Evolutionary conservation across 2,329 filamentous ascomycete species (phyloP).

Genomic region (Hyphodiscus sp.): DNA sequence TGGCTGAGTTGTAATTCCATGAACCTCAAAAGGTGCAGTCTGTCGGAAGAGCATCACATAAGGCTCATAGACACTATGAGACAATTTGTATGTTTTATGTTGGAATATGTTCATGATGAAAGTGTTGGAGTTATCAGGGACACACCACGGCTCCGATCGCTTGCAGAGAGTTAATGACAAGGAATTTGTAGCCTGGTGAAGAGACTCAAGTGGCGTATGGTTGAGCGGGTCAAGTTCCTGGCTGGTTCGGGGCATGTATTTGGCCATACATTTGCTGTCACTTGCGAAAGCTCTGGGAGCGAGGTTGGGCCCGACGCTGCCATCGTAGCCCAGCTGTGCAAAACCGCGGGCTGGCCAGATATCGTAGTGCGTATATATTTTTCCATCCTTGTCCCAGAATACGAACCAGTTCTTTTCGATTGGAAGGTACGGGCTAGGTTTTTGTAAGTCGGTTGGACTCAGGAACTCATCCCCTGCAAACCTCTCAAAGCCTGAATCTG

Average conservation of each 20-base stretch:
- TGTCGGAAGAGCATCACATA: constrained; percentile 46
- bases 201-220: constrained; percentile 32
- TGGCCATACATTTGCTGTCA: constrained; percentile 41
- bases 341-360: constrained; percentile 44
- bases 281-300: constrained; percentile 30
- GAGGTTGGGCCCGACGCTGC: constrained; percentile 41
- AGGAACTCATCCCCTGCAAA: constrained; percentile 21
- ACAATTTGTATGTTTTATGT: constrained; percentile 43
- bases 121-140: constrained; percentile 40
- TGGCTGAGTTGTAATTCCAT: constrained; percentile 43
- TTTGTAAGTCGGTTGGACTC: constrained; percentile 43
- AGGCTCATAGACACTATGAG: constrained; percentile 48
- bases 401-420: constrained; percentile 59
- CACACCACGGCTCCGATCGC: constrained; percentile 40
- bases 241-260: constrained; percentile 37
- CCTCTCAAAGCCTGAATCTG: constrained; percentile 36
- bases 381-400: constrained; percentile 47
- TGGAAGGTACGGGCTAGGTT: constrained; percentile 37
- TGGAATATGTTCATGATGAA: constrained; percentile 50
- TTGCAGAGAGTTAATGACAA: constrained; percentile 48
- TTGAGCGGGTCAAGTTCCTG: constrained; percentile 14
- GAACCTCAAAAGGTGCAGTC: constrained; percentile 41
- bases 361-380: constrained; percentile 48
- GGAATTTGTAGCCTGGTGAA: constrained; percentile 56
- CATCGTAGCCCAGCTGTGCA: constrained; percentile 38